Percentiles rank a stretch among this genome's conserved stretches.
phyloP scores from a whole-genome alignment of 805 yeast species.

The Cyberlindnera euphorbiae region DNA sequence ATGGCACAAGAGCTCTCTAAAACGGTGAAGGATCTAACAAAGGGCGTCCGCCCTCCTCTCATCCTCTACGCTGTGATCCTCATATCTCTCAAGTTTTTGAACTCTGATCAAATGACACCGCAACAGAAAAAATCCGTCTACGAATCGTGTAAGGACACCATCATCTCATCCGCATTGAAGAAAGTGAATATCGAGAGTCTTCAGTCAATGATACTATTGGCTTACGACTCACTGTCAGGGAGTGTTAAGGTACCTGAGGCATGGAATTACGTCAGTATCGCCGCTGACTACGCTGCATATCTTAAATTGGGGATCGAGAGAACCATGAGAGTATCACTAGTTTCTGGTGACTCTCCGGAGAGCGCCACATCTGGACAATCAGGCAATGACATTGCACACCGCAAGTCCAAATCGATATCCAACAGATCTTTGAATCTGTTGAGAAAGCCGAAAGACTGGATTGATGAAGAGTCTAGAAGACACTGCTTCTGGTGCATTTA shows the following conservation, averaged over 20 bases:
- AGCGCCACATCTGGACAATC: slow-evolving; percentile 15
- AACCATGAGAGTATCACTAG: slow-evolving; percentile 7
- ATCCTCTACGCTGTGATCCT: slow-evolving; percentile 17
- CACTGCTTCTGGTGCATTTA: slow-evolving; percentile 26
- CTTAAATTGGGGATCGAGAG: slow-evolving; percentile 19
- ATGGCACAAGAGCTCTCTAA: slow-evolving; percentile 10
- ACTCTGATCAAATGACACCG: slow-evolving; percentile 16
- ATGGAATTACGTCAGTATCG: slow-evolving; percentile 26
- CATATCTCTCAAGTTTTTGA: slow-evolving; percentile 19
- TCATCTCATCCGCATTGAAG: slow-evolving; percentile 18
- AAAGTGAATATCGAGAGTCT: slow-evolving; percentile 20
- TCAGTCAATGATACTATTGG: slow-evolving; percentile 19
- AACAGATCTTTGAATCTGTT: slow-evolving; percentile 18
- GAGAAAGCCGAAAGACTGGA: slow-evolving; percentile 20
- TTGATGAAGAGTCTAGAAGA: slow-evolving; percentile 25
- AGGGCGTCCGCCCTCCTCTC: slow-evolving; percentile 16
- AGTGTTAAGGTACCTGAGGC: slow-evolving; percentile 24
- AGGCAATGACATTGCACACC: slow-evolving; percentile 13
- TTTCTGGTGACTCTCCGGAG: slow-evolving; percentile 19
- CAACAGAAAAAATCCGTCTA: slow-evolving; percentile 11
- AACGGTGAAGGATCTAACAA: slow-evolving; percentile 3
- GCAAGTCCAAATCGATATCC: slow-evolving; percentile 15
- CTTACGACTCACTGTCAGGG: slow-evolving; percentile 21
- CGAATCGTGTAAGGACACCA: slow-evolving; percentile 17
- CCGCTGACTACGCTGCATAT: slow-evolving; percentile 23